Evolutionary conservation across 257 asterid genomes (phyloP), one percentile per base, ranked within the genome.

Genomic region (Misopates orontium): DNA sequence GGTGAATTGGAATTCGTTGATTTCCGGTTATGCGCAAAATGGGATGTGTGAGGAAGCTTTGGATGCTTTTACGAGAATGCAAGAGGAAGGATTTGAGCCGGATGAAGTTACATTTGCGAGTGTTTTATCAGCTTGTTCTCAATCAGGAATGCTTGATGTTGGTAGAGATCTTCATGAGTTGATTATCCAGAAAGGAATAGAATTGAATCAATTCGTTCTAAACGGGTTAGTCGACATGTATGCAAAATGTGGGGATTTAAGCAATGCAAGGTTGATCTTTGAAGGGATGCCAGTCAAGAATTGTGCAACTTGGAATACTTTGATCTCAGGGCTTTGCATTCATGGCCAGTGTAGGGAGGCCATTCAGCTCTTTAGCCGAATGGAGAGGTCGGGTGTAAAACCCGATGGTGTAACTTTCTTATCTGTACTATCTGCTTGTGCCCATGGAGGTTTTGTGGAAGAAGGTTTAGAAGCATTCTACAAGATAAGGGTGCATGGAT

Each of bases 221-320:
- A 91, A 91, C 44, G 96, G 83, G 1, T 78, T 91, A 61, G 78
- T 89, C 16, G 98, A 91, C 77, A 91, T 91, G 98, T 88, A 88
- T 70, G 89, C 90, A 17, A 91, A 88, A 83, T 91, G 96, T 60
- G 96, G 96, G 31, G 96, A 88, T 71, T 66, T 91, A 56, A 65
- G 44, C 24, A 75, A 73, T 18, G 95, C 94, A 36, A 69, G 68
- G 32, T 57, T 75, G 80, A 76, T 86, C 42, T 88, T 88, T 69
- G 84, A 86, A 41, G 82, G 68, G 44, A 77, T 80, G 67, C n/a
- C 58, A 1, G 18, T 45, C 2, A 81, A 71, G 62, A 77, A 60
- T 24, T 67, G 45, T 22, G 72, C 88, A 19, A 28, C 88, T 56
- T 91, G 98, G 95, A 91, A 86, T 63, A 77, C 89, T 61, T 58